These are phyloP conservation scores for Ceratocystis lukuohia DNA, from an alignment of 2,329 filamentous ascomycete genomes.

Conservation along the genomic window DNA sequence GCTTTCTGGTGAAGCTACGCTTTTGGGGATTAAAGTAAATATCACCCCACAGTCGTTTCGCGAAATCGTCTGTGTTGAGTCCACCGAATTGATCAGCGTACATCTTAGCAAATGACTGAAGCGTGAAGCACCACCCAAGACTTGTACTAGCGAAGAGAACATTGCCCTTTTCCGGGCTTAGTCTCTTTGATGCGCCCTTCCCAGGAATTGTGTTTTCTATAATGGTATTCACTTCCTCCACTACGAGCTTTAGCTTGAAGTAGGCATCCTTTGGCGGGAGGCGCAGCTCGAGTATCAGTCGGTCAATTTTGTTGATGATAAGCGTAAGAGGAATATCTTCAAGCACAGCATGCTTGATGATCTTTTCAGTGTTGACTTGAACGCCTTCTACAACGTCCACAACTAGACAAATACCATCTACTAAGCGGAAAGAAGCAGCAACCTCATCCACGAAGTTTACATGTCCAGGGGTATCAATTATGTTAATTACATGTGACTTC, in stretches of 20 bases:
- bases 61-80: constrained; percentile 71
- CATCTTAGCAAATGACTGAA: constrained; percentile 91
- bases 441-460: constrained; percentile 99
- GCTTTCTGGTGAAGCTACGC: constrained; percentile 82
- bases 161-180: constrained; percentile 95
- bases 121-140: constrained; percentile 94
- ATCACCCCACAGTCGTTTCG: constrained; percentile 81
- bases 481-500: constrained; percentile 90
- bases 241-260: constrained; percentile 97
- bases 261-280: constrained; percentile 91
- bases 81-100: constrained; percentile 80
- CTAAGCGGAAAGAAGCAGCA: constrained; percentile 70
- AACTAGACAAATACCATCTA: constrained; percentile 82
- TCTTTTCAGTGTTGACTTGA: constrained; percentile 93
- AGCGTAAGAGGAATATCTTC: constrained; percentile 81
- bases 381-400: constrained; percentile 98
- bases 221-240: constrained; percentile 92
- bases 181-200: constrained; percentile 59
- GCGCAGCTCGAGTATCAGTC: constrained; percentile 85
- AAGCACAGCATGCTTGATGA: constrained; percentile 87
- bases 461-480: constrained; percentile 91
- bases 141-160: constrained; percentile 90
- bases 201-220: constrained; percentile 81
- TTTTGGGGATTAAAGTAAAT: constrained; percentile 89
- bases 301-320: constrained; percentile 94